Base-by-base conservation (phyloP, 2,329 filamentous ascomycete genomes). In the Sporothrix brunneoviolacea region DNA sequence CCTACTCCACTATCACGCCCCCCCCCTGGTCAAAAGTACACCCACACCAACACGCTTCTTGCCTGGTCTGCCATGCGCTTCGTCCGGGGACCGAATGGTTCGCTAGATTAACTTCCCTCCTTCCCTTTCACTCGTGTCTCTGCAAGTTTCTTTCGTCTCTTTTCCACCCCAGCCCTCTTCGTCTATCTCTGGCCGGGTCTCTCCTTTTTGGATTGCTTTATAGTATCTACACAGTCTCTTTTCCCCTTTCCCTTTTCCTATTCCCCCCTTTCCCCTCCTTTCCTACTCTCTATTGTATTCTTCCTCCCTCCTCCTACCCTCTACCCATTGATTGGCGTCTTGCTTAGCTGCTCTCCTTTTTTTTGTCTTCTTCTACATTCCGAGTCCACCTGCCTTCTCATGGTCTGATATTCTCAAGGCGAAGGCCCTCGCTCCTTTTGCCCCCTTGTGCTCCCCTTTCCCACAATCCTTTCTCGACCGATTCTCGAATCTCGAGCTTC, bases 41-140 rank as follows among this genome's bases (percentile, higher is more conserved):
- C 44, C 36, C 45, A 46, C 19, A n/a, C 45, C 28, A 22, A 42
- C 40, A 43, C 48, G 18, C 40, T 48, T 45, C 37, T 48, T 55
- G 48, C 45, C 48, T 35, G 35, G 41, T 45, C 44, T 55, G 54
- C 54, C 54, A 55, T 55, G 54, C 54, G 54, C 51, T 54, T 13
- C 54, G 48, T 54, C 48, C 46, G 51, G 52, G 51, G 46, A 46
- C 46, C 46, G 46, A 49, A 53, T 39, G 9, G 28, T 19, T 47
- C 24, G 40, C 38, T 45, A 52, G 48, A 52, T 54, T 54, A 46
- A 36, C 45, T 40, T 37, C 48, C 48, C 51, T 38, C 21, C 40
- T 43, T n/a, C 19, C 37, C 10, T 3, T 37, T 24, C 13, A 21
- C 19, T 44, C 10, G 18, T 19, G 22, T 19, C n/a, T 18, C 42